Percentiles rank a stretch among this genome's conserved stretches.
These are phyloP conservation scores for Ophiostoma himal-ulmi DNA, from an alignment of 2,329 filamentous ascomycete genomes.

Conservation along the genomic window DNA sequence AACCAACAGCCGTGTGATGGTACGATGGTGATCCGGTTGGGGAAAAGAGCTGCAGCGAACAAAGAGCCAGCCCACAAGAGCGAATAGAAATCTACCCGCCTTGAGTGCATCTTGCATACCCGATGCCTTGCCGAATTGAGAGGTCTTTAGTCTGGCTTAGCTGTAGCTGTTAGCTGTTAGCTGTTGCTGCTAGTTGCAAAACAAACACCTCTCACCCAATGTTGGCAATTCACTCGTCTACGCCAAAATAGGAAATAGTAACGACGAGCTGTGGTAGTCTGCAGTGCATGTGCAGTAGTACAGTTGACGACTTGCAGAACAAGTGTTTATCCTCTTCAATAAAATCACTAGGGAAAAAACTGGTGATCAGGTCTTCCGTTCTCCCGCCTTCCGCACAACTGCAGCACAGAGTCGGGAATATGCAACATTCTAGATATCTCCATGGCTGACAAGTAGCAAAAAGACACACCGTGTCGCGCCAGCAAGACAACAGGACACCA, in stretches of 20 bases:
- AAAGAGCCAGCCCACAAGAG: conserved; percentile 1
- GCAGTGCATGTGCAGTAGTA: not conserved
- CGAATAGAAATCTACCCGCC: conserved; percentile 1
- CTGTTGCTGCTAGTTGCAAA: too few relatives aligned
- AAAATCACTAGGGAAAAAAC: not conserved
- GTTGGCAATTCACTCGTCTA: not conserved
- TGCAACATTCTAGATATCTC: not conserved
- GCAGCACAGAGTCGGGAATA: not conserved
- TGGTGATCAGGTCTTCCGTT: not conserved
- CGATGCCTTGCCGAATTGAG: not conserved
- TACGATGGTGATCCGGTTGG: not conserved
- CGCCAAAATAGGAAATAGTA: not conserved
- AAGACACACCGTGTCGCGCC: not conserved
- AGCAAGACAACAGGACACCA: not conserved
- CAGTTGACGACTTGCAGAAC: not conserved
- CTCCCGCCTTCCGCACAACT: not conserved
- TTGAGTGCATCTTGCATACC: conserved; percentile 7
- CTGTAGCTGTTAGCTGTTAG: not conserved
- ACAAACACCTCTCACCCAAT: not conserved
- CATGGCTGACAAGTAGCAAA: not conserved
- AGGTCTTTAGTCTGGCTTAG: not conserved
- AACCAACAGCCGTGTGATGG: conserved; percentile 2
- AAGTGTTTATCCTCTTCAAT: not conserved
- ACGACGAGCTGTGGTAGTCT: not conserved
- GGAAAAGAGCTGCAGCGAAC: not conserved